These are phyloP conservation scores for Mycena galopus DNA, from an alignment of 768 basidiomycete species.

Conservation along the genomic window DNA sequence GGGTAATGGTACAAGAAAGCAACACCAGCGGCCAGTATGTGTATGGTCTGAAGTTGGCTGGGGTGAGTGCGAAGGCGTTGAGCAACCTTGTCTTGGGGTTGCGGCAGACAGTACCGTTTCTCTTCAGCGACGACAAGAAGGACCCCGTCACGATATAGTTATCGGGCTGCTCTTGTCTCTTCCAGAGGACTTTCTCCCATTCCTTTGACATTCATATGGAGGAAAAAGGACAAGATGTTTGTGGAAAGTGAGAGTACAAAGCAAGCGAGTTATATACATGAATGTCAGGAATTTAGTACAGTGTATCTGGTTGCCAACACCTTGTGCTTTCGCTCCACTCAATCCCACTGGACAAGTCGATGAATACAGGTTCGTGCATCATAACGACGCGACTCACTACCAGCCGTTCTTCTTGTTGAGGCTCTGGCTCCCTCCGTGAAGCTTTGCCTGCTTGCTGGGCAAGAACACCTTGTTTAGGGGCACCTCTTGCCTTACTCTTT, in stretches of 20 bases:
- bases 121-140: constrained; percentile 84
- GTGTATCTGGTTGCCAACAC: too few relatives aligned
- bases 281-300: background rate
- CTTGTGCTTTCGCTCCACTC: constrained; percentile 25
- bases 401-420: constrained; percentile 51
- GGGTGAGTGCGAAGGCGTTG: constrained; percentile 14
- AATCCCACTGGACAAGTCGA: constrained; percentile 52
- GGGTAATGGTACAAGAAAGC: constrained; percentile 81
- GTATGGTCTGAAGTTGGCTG: constrained; percentile 87
- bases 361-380: background rate
- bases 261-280: constrained; percentile 1
- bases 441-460: constrained; percentile 56
- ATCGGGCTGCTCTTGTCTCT: constrained; percentile 80
- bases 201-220: constrained; percentile 35
- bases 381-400: constrained; percentile 52
- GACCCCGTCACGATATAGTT: constrained; percentile 83
- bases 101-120: constrained; percentile 68
- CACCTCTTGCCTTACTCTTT: constrained; percentile 39
- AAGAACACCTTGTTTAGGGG: constrained; percentile 64
- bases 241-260: constrained; percentile 5
- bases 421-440: constrained; percentile 50
- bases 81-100: constrained; percentile 20
- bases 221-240: constrained; percentile 1
- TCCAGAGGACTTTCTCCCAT: constrained; percentile 89
- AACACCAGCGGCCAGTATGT: constrained; percentile 80